Percentiles rank a stretch among this genome's conserved stretches.
These are phyloP conservation scores for Amanita polypyramis DNA, from an alignment of 768 basidiomycete genomes.

Conservation along the genomic window DNA sequence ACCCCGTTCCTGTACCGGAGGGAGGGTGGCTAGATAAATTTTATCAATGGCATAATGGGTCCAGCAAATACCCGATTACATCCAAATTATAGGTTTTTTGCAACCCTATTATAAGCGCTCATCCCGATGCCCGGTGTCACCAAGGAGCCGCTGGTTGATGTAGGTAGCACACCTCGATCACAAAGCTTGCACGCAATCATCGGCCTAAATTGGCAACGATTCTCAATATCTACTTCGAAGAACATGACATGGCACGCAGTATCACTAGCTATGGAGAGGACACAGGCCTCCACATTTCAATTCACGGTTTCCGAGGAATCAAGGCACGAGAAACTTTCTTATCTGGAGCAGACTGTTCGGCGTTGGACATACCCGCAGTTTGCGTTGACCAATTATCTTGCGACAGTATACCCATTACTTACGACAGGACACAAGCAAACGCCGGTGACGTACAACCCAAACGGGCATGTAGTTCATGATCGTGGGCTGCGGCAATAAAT, in stretches of 20 bases:
- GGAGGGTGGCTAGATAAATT: constrained; percentile 38
- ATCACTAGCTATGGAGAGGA: constrained; percentile 70
- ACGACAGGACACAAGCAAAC: constrained; percentile 21
- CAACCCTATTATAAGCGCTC: constrained; percentile 46
- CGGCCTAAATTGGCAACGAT: background rate
- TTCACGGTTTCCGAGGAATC: constrained; percentile 34
- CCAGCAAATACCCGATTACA: constrained; percentile 78
- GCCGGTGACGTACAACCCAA: constrained; percentile 31
- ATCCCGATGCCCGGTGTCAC: constrained; percentile 50
- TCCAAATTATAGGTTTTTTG: constrained; percentile 73
- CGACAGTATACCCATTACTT: constrained; percentile 20
- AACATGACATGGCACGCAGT: constrained; percentile 49
- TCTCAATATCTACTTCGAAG: constrained; percentile 27
- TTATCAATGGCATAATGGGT: constrained; percentile 68
- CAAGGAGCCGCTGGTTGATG: constrained; percentile 43
- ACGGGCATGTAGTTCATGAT: constrained; percentile 40
- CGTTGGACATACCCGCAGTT: constrained; percentile 62
- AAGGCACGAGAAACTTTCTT: constrained; percentile 36
- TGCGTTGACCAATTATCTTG: constrained; percentile 33
- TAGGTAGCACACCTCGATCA: constrained; percentile 42
- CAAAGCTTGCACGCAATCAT: constrained; percentile 29
- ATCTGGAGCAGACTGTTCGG: constrained; percentile 48
- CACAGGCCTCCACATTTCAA: constrained; percentile 44
- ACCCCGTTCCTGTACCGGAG: constrained; percentile 72
- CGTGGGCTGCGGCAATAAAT: constrained; percentile 52